Evolutionary conservation across 2,329 filamentous ascomycete species (phyloP), one percentile per base, ranked within the genome.

Genomic region (Curvularia spicifera): DNA sequence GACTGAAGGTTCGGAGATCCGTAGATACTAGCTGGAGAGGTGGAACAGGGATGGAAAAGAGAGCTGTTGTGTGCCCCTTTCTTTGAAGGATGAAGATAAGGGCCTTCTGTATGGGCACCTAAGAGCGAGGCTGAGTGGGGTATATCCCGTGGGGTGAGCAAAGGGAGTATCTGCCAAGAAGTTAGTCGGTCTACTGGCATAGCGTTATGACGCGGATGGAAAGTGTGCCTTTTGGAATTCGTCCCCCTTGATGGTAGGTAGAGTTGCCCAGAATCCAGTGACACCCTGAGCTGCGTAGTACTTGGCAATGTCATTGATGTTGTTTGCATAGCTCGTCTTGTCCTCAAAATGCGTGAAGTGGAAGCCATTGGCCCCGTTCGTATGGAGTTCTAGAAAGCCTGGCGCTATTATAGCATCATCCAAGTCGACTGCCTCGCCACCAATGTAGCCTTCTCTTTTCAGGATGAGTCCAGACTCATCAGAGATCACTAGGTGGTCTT

Each of bases 31-130:
- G 60, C 51, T 0, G 78, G 74, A 2, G 72, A 57, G 2, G 71
- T 75, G 33, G 65, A 68, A 31, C 80, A 76, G 10, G 66, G 54
- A 43, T 78, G 74, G 68, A 83, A 82, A 44, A 82, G 78, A 22
- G 76, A 73, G 26, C 74, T 70, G 59, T 81, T 79, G 67, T 85
- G 83, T 6, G 83, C 83, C 39, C 84, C 84, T 67, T 82, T 83
- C 67, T 85, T 85, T 3, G 73, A 71, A 1, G 81, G 78, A 57
- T 81, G 78, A 5, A 86, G 79, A 64, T 83, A 85, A 7, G 84
- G 84, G 2, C 84, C 84, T 78, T 86, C 84, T 18, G 78, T 78
- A 65, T 86, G 84, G n/a, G 83, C 83, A 29, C 84, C 84, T 1
- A 85, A 78, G 5, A 85, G 75, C 18, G 80, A 78, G n/a, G 84